A percentile compares a stretch with the other conserved stretches of the same genome.
phyloP scores from a whole-genome alignment of 805 yeast genomes.

The Wickerhamomyces chambardii region DNA sequence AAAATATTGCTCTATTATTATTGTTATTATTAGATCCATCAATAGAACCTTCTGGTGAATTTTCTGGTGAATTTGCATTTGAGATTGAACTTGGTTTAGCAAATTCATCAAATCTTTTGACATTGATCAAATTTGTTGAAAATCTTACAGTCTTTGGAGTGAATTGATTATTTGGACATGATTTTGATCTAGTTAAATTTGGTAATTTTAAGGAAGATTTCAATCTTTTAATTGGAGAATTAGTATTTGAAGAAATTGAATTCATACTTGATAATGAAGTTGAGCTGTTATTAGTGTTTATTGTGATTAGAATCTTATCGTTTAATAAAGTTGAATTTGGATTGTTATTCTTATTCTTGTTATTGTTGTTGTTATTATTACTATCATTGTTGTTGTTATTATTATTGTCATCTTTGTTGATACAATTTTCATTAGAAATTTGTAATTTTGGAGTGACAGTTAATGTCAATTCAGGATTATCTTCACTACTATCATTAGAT shows the following conservation, averaged over 20 bases:
- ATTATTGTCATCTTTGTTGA: too few relatives aligned
- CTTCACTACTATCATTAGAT: too few relatives aligned
- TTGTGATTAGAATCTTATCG: too few relatives aligned
- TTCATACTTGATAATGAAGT: background rate
- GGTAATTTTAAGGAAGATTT: slow-evolving; percentile 39
- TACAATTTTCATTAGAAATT: too few relatives aligned
- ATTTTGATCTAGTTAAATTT: slow-evolving; percentile 26
- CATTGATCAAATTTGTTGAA: slow-evolving; percentile 49
- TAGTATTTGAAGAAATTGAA: background rate
- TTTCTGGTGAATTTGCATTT: slow-evolving; percentile 39
- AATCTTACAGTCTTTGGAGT: slow-evolving; percentile 55
- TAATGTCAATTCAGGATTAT: too few relatives aligned
- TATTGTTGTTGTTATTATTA: too few relatives aligned
- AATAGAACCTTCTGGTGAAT: slow-evolving; percentile 7
- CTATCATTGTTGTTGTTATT: too few relatives aligned
- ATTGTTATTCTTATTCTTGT: too few relatives aligned
- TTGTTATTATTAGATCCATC: too few relatives aligned
- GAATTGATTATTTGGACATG: slow-evolving; percentile 41
- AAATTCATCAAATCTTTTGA: slow-evolving; percentile 53
- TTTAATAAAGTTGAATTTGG: too few relatives aligned
- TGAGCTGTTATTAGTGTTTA: background rate
- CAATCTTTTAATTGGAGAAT: background rate
- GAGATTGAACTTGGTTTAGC: slow-evolving; percentile 62
- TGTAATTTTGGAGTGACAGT: too few relatives aligned
- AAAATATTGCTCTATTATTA: background rate